phyloP scores from a whole-genome alignment of 306 rosid genomes.

The Astragalus membranaceus region DNA sequence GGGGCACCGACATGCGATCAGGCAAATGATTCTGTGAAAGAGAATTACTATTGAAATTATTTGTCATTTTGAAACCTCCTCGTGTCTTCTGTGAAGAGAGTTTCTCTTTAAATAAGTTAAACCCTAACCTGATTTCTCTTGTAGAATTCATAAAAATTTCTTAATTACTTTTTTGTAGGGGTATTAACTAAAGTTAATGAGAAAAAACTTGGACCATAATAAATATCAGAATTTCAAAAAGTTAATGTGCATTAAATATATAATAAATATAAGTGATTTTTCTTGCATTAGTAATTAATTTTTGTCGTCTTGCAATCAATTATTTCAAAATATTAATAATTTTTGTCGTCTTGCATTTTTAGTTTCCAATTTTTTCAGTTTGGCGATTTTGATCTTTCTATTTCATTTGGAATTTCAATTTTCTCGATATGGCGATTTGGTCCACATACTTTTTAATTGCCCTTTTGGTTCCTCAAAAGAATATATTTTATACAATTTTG shows the following conservation, averaged over 20 bases:
- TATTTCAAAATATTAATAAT: no score
- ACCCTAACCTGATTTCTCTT: not conserved
- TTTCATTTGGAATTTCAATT: no score
- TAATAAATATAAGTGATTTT: no score
- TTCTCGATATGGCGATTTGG: no score
- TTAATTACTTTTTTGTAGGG: not conserved
- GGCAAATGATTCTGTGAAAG: not conserved
- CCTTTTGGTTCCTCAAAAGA: no score
- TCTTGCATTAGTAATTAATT: not conserved
- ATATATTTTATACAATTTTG: no score
- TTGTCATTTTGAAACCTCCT: not conserved
- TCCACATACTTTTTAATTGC: no score
- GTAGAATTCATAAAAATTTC: not conserved
- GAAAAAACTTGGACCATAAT: not conserved
- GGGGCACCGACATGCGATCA: not conserved
- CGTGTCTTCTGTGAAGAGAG: not conserved
- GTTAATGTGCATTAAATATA: not conserved
- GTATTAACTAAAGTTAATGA: not conserved
- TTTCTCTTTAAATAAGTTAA: not conserved
- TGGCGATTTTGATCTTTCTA: no score
- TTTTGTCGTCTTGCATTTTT: no score
- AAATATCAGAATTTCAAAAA: no score
- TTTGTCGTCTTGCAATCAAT: not conserved
- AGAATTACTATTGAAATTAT: slow-evolving; percentile 1
- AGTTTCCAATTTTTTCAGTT: no score